Percentiles rank a stretch among this genome's conserved stretches.
Evolutionary conservation across 495 filamentous ascomycete species (phyloP).

Genomic region (Ascobolus immersus): DNA sequence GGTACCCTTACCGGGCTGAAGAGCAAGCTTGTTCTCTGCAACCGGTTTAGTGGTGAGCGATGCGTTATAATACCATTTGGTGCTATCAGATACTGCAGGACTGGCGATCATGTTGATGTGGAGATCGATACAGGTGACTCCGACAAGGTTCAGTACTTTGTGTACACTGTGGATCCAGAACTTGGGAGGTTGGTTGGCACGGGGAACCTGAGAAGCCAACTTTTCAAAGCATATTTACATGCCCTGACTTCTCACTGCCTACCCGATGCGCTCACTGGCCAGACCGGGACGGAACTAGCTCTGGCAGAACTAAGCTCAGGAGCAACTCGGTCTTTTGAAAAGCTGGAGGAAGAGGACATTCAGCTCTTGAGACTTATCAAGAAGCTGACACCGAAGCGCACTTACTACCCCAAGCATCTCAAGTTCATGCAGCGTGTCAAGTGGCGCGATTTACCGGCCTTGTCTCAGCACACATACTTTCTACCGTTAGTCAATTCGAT

Average conservation of each 20-base stretch:
- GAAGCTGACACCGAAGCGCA: conserved; percentile 24
- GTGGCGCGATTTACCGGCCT: conserved; percentile 22
- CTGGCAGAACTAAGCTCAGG: conserved; percentile 25
- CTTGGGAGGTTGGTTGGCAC: conserved; percentile 26
- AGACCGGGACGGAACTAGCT: conserved; percentile 38
- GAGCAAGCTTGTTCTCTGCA: conserved; percentile 25
- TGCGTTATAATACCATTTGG: too few species aligned
- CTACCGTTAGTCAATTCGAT: too few species aligned
- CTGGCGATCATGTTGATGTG: too few species aligned
- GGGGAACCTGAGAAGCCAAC: conserved; percentile 27
- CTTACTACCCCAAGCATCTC: conserved; percentile 31
- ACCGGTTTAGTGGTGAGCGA: conserved; percentile 6
- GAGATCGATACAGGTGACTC: too few species aligned
- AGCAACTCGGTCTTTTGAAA: conserved; percentile 25
- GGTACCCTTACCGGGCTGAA: conserved; percentile 26
- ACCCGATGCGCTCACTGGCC: conserved; percentile 29
- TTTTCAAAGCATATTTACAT: conserved; percentile 31
- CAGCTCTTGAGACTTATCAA: conserved; percentile 22
- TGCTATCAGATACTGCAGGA: too few species aligned
- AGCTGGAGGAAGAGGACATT: conserved; percentile 17
- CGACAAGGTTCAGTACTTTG: conserved; percentile 20
- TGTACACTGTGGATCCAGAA: conserved; percentile 23
- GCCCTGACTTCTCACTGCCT: conserved; percentile 33
- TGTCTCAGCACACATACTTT: conserved; percentile 30
- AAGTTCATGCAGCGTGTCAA: conserved; percentile 25